phyloP scores from a whole-genome alignment of 2,329 filamentous ascomycete species.

The Arthrinium puccinioides region DNA sequence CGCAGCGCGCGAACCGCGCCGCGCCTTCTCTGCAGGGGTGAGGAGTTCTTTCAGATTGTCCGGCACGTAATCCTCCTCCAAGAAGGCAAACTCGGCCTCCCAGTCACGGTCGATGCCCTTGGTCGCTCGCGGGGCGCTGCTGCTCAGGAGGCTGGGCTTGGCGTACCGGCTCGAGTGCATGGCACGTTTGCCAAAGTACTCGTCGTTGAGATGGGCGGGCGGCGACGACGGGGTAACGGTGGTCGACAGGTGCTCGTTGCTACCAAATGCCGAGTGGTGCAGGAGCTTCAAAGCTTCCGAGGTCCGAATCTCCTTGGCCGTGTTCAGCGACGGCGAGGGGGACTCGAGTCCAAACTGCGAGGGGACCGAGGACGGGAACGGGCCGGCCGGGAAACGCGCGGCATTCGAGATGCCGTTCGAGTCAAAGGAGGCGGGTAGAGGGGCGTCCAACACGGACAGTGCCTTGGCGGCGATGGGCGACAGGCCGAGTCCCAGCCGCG shows the following conservation, averaged over 20 bases:
- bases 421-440: conserved; percentile 89
- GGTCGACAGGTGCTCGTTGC: conserved; percentile 54
- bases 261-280: conserved; percentile 61
- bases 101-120: conserved; percentile 55
- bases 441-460: conserved; percentile 87
- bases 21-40: conserved; percentile 60
- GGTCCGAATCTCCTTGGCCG: conserved; percentile 51
- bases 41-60: conserved; percentile 59
- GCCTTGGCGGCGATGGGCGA: conserved; percentile 67
- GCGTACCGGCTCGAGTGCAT: conserved; percentile 62
- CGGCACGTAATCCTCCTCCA: conserved; percentile 82
- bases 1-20: conserved; percentile 50
- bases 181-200: conserved; percentile 63
- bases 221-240: conserved; percentile 30
- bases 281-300: conserved; percentile 58
- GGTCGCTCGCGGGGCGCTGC: conserved; percentile 60
- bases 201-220: conserved; percentile 31
- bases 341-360: conserved; percentile 86
- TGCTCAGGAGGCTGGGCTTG: conserved; percentile 61
- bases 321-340: conserved; percentile 66
- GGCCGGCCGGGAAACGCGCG: conserved; percentile 68
- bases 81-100: conserved; percentile 64
- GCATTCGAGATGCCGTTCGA: conserved; percentile 92
- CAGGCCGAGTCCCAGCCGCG: conserved; percentile 61
- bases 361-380: conserved; percentile 87